phyloP scores from a whole-genome alignment of 192 early-diverging fungal genomes.

The Coemansia sp. region DNA sequence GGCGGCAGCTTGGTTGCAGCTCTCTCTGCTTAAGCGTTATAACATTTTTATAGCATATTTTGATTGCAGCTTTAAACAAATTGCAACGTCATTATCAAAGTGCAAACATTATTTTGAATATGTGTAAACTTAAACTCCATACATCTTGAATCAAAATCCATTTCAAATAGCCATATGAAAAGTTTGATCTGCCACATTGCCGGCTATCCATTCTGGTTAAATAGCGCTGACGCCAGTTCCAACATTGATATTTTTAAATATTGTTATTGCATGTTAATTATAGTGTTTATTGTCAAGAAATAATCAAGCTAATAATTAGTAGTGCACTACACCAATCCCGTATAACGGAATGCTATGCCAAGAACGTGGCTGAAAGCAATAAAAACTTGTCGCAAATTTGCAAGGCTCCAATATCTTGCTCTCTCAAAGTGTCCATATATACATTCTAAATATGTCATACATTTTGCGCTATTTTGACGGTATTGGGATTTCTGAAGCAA shows the following conservation, averaged over 20 bases:
- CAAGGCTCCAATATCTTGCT: no score
- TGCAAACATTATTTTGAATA: not conserved
- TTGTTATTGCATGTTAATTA: no score
- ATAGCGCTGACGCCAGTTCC: no score
- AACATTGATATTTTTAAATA: no score
- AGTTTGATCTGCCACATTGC: no score
- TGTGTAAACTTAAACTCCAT: not conserved
- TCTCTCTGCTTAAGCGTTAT: not conserved
- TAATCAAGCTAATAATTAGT: no score
- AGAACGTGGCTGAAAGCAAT: not conserved
- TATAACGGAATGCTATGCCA: no score
- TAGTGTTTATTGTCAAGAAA: no score
- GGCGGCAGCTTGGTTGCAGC: slow-evolving; percentile 17
- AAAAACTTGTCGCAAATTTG: not conserved
- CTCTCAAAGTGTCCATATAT: not conserved
- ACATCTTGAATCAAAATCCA: no score
- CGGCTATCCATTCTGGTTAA: no score
- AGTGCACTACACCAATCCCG: no score
- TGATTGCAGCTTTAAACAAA: not conserved
- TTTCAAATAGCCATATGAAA: no score
- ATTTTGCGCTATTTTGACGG: slow-evolving; percentile 41
- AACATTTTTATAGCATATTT: not conserved
- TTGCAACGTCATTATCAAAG: not conserved
- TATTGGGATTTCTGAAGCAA: slow-evolving; percentile 26
- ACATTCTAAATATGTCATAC: slow-evolving; percentile 11